Evolutionary conservation across 2,329 filamentous ascomycete species (phyloP), one percentile per base, ranked within the genome.

Genomic region (Colletotrichum euphorbiae): DNA sequence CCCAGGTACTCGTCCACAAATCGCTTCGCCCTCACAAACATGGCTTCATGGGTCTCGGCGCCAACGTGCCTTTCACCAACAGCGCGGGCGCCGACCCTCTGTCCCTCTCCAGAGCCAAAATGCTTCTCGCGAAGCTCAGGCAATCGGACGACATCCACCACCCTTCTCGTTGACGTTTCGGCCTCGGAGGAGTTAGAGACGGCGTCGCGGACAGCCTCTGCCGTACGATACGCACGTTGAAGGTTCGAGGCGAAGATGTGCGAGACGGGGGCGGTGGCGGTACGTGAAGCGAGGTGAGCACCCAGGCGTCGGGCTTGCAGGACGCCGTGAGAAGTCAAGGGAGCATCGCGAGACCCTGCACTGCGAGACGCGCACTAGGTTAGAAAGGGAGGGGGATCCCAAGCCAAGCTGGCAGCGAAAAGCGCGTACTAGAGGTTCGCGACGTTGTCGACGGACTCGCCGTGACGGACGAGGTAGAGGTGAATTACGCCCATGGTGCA

Each of bases 371-470:
- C 50, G 62, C 69, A 31, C 50, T 58, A 42, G 51, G 72, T 81
- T 70, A 79, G 76, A 52, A 62, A 24, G 56, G 54, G 46, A 48
- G 50, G 51, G 38, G 28, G 55, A 33, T 24, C 28, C 43, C 55
- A 11, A 52, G 31, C 59, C 45, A 71, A 57, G 45, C 13, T 50
- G 45, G 8, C 28, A 36, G 51, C 17, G 33, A 31, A 40, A 5
- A 51, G 21, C 6, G 21, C 86, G 74, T 83, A 93, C 91, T 92
- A 94, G 68, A 93, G 80, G 62, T 90, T 87, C 45, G 91, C 91
- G 67, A 96, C 91, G 78, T 97, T 97, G 80, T 97, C 92, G 71
- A 97, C 92, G 15, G 93, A 95, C 81, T 97, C 94, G 75, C 91
- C 94, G 83, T 97, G 94, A 64, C 94, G 90, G 74, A 97, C 89